Base-by-base conservation (phyloP, 1,139 yeast genomes). In the Pichia sp. region DNA sequence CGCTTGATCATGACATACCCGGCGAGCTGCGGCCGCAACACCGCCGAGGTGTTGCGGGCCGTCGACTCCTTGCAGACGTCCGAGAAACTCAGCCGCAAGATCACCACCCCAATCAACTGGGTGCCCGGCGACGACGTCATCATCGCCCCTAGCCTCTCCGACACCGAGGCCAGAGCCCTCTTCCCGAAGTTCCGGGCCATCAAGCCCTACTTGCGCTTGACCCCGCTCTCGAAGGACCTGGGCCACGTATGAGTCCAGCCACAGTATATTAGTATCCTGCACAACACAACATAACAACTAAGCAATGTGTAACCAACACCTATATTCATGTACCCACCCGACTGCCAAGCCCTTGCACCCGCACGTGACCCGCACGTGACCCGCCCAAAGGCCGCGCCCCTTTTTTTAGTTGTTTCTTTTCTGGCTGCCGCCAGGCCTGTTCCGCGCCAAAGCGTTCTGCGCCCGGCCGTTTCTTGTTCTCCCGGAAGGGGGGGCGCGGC, bases 61-160 rank as follows among this genome's bases (percentile, higher is more conserved):
- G 76, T 87, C 60, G 95, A 88, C 72, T 85, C 93, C 51, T 78
- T 88, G 65, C 95, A 87, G 75, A 76, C 81, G 55, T 85, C 87
- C 64, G 95, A 87, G 72, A 78, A 77, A 69, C 45, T 53, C 8
- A 38, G 16, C 3, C 70, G 84, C 74, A 80, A 86, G 64, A 74
- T 87, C 63, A 85, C 90, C 60, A 87, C 95, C 53, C 95, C 96
- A 59, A 83, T 88, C 68, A 87, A 88, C 77, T 88, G 95, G 95
- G 79, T 81, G 62, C 87, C 87, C 56, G 95, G 95, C 64, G 87
- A 87, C 64, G 95, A 88, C 72, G 95, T 87, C 57, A 87, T 88
- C 65, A 85, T 88, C 60, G 92, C 86, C 62, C 92, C 93, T 62
- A 70, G 81, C 54, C 86, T 85, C 54, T 72, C 82, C 54, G 82